phyloP scores from a whole-genome alignment of 257 asterid species.

The Vinca minor region DNA sequence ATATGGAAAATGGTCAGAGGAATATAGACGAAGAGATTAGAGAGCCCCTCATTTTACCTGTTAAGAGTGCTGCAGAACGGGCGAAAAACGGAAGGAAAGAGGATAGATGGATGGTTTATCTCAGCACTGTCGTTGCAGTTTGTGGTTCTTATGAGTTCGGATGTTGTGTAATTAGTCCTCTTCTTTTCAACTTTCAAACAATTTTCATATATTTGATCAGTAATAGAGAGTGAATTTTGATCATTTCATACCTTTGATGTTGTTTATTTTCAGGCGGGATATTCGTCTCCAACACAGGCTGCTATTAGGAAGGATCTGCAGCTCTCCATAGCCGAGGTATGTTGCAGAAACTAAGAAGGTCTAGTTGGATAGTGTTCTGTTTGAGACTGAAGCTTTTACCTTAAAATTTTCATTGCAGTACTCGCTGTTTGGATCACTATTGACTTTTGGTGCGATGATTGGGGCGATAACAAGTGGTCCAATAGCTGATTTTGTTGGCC shows the following conservation, averaged over 20 bases:
- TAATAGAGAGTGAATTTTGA: not conserved
- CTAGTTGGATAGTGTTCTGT: no score
- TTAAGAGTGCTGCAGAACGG: slow-evolving; percentile 18
- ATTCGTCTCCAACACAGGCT: slow-evolving; percentile 85
- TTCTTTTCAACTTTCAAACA: not conserved
- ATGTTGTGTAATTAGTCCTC: slow-evolving; percentile 51
- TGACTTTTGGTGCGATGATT: slow-evolving; percentile 93
- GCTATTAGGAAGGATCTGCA: slow-evolving; percentile 66
- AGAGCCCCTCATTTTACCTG: slow-evolving; percentile 41
- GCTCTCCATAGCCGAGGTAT: slow-evolving; percentile 77
- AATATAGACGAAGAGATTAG: slow-evolving; percentile 23
- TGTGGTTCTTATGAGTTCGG: slow-evolving; percentile 91
- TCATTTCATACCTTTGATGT: not conserved
- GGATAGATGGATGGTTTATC: slow-evolving; percentile 64
- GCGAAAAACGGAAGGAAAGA: slow-evolving; percentile 26
- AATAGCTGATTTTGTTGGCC: slow-evolving; percentile 71
- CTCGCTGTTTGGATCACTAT: slow-evolving; percentile 83
- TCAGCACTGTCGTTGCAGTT: slow-evolving; percentile 68
- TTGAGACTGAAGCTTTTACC: not conserved
- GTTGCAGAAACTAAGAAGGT: slow-evolving; percentile 4
- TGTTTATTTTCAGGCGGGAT: slow-evolving; percentile 59
- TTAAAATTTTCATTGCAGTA: slow-evolving; percentile 36
- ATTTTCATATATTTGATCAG: not conserved
- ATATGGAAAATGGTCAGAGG: slow-evolving; percentile 31
- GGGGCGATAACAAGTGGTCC: slow-evolving; percentile 90